These are phyloP conservation scores for Globisporangium splendens DNA, from an alignment of 352 stramenopile genomes.

Conservation along the genomic window DNA sequence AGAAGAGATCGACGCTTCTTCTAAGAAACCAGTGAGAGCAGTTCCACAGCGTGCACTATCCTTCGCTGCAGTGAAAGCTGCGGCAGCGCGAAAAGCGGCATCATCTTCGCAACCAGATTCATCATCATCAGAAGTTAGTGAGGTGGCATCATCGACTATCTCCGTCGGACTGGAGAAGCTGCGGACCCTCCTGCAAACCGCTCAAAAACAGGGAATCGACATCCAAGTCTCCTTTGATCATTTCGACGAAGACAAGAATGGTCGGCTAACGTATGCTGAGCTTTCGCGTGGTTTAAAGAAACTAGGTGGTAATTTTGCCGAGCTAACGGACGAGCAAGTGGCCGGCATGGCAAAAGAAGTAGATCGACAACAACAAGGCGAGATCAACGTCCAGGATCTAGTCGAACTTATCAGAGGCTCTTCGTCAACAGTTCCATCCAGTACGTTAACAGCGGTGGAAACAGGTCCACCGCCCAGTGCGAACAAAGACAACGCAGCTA, in stretches of 20 bases:
- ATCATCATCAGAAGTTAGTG: not conserved
- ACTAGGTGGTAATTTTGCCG: constrained; percentile 35
- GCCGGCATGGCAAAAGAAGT: constrained; percentile 31
- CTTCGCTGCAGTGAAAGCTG: constrained; percentile 26
- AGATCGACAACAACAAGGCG: constrained; percentile 24
- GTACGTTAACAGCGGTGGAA: not conserved
- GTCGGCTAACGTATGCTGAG: constrained; percentile 46
- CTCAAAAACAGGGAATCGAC: constrained; percentile 41
- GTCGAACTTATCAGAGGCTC: constrained; percentile 20
- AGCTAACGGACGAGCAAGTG: constrained; percentile 28
- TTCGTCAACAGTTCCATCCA: not conserved
- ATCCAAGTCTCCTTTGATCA: constrained; percentile 60
- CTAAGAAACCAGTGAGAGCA: constrained; percentile 7
- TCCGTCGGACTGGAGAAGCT: constrained; percentile 32
- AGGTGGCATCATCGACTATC: not conserved
- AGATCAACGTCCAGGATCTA: constrained; percentile 42
- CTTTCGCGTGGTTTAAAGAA: constrained; percentile 43
- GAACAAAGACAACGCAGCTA: not conserved
- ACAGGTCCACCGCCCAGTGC: not conserved
- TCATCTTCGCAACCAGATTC: not conserved
- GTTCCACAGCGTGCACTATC: constrained; percentile 17
- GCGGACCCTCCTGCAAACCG: constrained; percentile 39
- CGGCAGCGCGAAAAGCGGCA: not conserved
- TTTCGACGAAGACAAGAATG: constrained; percentile 73
- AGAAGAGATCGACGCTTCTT: constrained; percentile 2